phyloP scores from a whole-genome alignment of 441 rosid species.

The Pelargonium myrrhifolium region DNA sequence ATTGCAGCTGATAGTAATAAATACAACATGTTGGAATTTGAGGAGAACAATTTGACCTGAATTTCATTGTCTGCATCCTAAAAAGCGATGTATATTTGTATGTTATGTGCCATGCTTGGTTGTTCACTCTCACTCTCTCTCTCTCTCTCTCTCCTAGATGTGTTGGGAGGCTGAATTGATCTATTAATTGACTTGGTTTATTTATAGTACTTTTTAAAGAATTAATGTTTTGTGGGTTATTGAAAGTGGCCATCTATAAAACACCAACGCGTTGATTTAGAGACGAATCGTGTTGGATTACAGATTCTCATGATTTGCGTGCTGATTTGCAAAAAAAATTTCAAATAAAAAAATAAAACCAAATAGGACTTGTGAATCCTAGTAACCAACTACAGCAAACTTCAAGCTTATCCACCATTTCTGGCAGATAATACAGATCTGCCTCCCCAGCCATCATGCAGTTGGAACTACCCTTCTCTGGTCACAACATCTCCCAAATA shows the following conservation, averaged over 20 bases:
- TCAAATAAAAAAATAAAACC: no score
- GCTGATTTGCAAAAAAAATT: no score
- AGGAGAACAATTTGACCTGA: neutral
- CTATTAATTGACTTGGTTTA: neutral
- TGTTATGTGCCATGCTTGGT: neutral
- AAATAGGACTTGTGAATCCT: no score
- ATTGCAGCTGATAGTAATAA: conserved; percentile 5
- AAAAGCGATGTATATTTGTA: neutral
- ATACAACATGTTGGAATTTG: neutral
- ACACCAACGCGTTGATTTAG: no score
- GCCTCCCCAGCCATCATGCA: no score
- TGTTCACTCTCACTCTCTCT: neutral
- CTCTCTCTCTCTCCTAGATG: neutral
- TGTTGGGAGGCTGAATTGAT: neutral
- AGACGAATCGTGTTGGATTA: no score
- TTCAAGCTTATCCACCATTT: no score
- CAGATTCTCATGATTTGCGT: no score
- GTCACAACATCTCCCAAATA: no score
- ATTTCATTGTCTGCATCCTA: neutral
- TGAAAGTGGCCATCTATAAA: neutral
- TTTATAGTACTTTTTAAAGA: neutral
- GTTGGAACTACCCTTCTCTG: no score
- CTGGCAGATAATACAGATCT: no score
- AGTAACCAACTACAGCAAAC: no score
- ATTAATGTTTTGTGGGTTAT: neutral